Base-by-base conservation (phyloP, 257 asterid genomes). In the Solanum piurae region DNA sequence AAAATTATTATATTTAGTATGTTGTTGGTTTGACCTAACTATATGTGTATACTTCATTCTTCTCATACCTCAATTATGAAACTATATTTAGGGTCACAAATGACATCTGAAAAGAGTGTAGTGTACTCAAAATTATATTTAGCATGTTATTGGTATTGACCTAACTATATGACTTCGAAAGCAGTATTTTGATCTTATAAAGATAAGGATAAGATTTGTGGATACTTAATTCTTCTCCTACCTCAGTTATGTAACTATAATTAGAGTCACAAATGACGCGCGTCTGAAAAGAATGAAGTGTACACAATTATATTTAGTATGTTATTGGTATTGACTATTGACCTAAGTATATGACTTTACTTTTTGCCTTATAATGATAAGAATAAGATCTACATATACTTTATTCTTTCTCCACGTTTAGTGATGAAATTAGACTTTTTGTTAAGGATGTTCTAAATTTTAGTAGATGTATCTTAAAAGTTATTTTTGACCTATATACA, bases 381-480 rank as follows among this genome's bases (percentile, higher is more conserved):
- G 1, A 12, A 66, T 27, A 12, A 27, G 0, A 12, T 66, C 1
- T 27, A 14, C 1, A 2, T 52, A 27, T 1, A 68, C 2, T 12
- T 29, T 1, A 68, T 27, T 68, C 11, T 27, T 68, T 27, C 1
- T 1, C 0, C 36, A 27, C 6, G 12, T 3, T 9, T 9, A 23
- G 29, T 10, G 7, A 23, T 62, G 31, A 62, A 23, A 23, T 10
- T 23, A 62, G 14, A 62, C 3, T 9, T 23, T 55, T 55, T 20
- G 25, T 0, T 55, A 55, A 55, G 25, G 0, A 20, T 55, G 11
- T 55, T 55, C 25, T 20, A 55, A 55, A 55, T 55, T 55, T 55
- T 23, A n/a, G 29, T 23, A 62, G 4, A 23, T 9, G 6, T 62
- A 62, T 62, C 13, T 62, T 4, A 62, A 60, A 23, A 60, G 5